phyloP scores from a whole-genome alignment of 2,329 filamentous ascomycete genomes.

The Colletotrichum sojae region DNA sequence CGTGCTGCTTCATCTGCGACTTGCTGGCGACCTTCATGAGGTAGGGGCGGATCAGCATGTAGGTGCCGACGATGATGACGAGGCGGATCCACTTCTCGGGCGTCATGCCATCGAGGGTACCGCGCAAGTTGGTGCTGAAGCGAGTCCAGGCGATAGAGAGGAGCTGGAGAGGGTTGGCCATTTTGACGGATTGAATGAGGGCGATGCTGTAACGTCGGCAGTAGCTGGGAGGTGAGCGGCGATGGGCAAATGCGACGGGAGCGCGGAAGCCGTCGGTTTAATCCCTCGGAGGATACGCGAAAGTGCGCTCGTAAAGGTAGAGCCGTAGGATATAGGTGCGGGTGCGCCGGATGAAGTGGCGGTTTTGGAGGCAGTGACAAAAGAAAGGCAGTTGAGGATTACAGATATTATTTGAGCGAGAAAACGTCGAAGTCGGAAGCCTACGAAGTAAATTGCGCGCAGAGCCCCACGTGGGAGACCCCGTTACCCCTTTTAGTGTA shows the following conservation, averaged over 20 bases:
- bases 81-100: conserved; percentile 76
- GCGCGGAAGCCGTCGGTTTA: too few relatives aligned
- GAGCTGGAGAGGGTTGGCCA: conserved; percentile 34
- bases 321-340: too few relatives aligned
- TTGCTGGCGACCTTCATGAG: conserved; percentile 77
- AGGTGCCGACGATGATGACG: conserved; percentile 79
- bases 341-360: conserved; percentile 2
- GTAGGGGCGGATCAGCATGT: conserved; percentile 81
- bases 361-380: conserved; percentile 13
- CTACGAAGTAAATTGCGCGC: conserved; percentile 26
- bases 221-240: background rate
- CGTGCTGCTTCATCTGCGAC: conserved; percentile 74
- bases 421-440: conserved; percentile 6
- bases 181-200: conserved; percentile 7
- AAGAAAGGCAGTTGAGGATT: conserved; percentile 20
- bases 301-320: too few relatives aligned
- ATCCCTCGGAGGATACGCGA: too few relatives aligned
- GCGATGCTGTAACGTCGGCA: too few relatives aligned
- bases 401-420: conserved; percentile 32
- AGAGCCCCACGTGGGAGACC: conserved; percentile 31
- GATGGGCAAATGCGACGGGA: background rate
- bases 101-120: conserved; percentile 66
- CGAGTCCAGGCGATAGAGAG: conserved; percentile 27
- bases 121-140: conserved; percentile 61
- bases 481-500: conserved; percentile 3